Evolutionary conservation across 768 basidiomycete species (phyloP).

Genomic region (Phylloporus sp.): DNA sequence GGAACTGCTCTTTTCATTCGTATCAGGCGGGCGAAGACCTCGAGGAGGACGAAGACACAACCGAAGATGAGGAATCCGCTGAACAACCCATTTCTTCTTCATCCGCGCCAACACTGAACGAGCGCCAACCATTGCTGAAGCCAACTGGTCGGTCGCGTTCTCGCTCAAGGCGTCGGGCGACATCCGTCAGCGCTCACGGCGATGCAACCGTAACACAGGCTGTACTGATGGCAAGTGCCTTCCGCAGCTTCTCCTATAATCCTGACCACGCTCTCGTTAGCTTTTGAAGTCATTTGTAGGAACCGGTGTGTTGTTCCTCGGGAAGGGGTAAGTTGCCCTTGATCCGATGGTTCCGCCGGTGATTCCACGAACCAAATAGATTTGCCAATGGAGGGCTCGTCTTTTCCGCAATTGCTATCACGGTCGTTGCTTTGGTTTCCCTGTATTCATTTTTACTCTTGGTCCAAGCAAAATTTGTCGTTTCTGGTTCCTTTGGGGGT

Average conservation of each 20-base stretch:
- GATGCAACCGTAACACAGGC: conserved; percentile 91
- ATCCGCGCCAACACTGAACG: conserved; percentile 25
- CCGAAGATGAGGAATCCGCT: conserved; percentile 50
- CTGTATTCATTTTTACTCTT: conserved; percentile 92
- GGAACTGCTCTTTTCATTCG: too few species aligned
- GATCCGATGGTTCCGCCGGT: background rate
- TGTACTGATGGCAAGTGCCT: conserved; percentile 72
- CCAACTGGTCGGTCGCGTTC: conserved; percentile 39
- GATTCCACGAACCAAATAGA: conserved; percentile 35
- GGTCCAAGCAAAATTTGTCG: conserved; percentile 79
- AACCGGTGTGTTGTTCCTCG: conserved; percentile 93
- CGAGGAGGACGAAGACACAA: conserved; percentile 76
- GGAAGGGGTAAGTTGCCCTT: conserved; percentile 62
- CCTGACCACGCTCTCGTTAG: conserved; percentile 34
- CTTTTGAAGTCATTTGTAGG: conserved; percentile 92
- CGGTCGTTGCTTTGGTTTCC: conserved; percentile 79
- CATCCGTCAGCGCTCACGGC: conserved; percentile 62
- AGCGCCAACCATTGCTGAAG: conserved; percentile 56
- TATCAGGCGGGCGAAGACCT: conserved; percentile 84
- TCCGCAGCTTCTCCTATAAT: background rate
- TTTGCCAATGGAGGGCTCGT: conserved; percentile 95
- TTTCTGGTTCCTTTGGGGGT: conserved; percentile 94
- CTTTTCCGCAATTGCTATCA: conserved; percentile 76
- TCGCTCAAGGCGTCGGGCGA: conserved; percentile 48
- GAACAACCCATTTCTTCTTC: conserved; percentile 21